phyloP scores from a whole-genome alignment of 495 filamentous ascomycete genomes.

The Neurospora pannonica region DNA sequence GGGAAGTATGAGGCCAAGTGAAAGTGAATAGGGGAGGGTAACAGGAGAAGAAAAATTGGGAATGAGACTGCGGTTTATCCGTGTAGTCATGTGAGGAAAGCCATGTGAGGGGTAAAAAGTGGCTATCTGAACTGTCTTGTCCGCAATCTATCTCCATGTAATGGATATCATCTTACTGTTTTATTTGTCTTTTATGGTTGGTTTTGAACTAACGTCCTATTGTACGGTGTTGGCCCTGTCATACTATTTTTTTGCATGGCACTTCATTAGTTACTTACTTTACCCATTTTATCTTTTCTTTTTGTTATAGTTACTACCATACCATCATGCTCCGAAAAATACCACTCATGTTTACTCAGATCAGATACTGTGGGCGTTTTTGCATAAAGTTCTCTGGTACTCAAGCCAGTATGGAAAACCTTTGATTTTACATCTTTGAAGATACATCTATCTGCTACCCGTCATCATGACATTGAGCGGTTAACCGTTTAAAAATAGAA shows the following conservation, averaged over 20 bases:
- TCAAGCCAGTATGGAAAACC: background rate
- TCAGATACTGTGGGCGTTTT: background rate
- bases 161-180: background rate
- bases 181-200: background rate
- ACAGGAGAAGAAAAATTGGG: background rate
- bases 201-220: background rate
- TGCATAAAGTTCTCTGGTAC: background rate
- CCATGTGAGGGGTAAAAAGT: background rate
- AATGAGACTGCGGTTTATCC: background rate
- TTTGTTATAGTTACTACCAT: background rate
- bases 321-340: background rate
- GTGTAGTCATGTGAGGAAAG: background rate
- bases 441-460: background rate
- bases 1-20: slow-evolving; percentile 64
- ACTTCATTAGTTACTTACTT: background rate
- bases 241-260: background rate
- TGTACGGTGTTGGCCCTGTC: slow-evolving; percentile 1
- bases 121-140: background rate
- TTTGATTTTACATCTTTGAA: background rate
- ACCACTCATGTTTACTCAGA: background rate
- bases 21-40: background rate
- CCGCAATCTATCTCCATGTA: background rate
- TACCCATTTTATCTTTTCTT: slow-evolving; percentile 2
- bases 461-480: background rate
- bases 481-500: background rate